phyloP scores from a whole-genome alignment of 177 flowering plant genomes.

The Telopea speciosissima region DNA sequence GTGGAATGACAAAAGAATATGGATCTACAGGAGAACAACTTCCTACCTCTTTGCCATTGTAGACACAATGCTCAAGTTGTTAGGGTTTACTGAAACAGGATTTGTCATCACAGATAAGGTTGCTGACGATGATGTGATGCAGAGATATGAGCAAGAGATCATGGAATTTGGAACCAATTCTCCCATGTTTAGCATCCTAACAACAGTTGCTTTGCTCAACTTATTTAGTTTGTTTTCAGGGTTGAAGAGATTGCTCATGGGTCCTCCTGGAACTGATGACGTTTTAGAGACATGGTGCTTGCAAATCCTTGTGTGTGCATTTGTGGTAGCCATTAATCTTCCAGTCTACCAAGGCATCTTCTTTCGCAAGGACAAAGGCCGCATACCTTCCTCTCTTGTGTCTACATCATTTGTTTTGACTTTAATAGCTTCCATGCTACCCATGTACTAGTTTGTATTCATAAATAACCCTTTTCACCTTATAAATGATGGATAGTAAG shows the following conservation, averaged over 20 bases:
- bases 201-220: conserved; percentile 38
- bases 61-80: conserved; percentile 32
- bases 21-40: conserved; percentile 39
- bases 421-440: background rate
- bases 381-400: conserved; percentile 19
- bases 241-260: conserved; percentile 7
- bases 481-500: no score
- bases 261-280: no score
- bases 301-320: conserved; percentile 10
- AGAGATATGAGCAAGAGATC: conserved; percentile 51
- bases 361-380: conserved; percentile 25
- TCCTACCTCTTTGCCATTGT: conserved; percentile 45
- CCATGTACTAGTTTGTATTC: background rate
- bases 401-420: conserved; percentile 19
- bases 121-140: conserved; percentile 27
- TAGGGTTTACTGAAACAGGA: conserved; percentile 35
- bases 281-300: background rate
- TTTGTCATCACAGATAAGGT: conserved; percentile 54
- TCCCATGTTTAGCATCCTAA: conserved; percentile 32
- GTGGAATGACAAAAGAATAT: conserved; percentile 63
- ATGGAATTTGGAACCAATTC: conserved; percentile 56
- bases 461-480: no score
- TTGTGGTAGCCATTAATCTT: conserved; percentile 16
- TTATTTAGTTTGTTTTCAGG: conserved; percentile 14
- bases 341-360: conserved; percentile 25